phyloP scores from a whole-genome alignment of 116 monocot genomes.

The Papilionanthe hybrid region DNA sequence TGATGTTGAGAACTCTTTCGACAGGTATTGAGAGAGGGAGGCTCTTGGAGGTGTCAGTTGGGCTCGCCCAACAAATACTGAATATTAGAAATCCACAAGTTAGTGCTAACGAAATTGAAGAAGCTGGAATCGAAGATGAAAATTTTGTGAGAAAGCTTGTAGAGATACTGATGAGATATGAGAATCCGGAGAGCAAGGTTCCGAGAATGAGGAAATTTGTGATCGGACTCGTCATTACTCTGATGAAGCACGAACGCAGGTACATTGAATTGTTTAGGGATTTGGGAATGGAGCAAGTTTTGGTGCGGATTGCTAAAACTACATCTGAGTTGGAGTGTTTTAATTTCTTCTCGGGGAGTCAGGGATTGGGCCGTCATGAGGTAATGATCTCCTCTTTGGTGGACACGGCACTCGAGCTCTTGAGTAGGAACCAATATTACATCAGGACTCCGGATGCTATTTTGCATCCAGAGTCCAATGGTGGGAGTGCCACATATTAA shows the following conservation, averaged over 20 bases:
- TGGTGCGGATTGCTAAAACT: too few relatives aligned
- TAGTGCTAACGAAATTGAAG: constrained; percentile 12
- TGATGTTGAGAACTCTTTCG: too few relatives aligned
- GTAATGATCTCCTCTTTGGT: constrained; percentile 30
- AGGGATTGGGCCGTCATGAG: too few relatives aligned
- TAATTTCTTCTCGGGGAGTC: neutral
- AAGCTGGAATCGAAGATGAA: constrained; percentile 16
- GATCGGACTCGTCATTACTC: constrained; percentile 33
- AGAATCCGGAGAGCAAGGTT: constrained; percentile 24
- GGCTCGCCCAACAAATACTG: constrained; percentile 49
- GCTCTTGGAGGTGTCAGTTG: constrained; percentile 50
- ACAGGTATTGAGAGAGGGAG: constrained; percentile 41
- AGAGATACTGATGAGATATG: constrained; percentile 25
- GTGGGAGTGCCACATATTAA: too few relatives aligned
- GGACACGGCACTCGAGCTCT: constrained; percentile 28
- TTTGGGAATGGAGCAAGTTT: too few relatives aligned
- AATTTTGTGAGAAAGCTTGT: constrained; percentile 25
- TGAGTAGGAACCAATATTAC: too few relatives aligned
- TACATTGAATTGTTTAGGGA: neutral
- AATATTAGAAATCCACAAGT: constrained; percentile 8
- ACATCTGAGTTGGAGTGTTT: too few relatives aligned
- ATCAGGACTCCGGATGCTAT: too few relatives aligned
- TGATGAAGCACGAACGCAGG: constrained; percentile 39
- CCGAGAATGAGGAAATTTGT: constrained; percentile 52
- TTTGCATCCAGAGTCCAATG: too few relatives aligned